Base-by-base conservation (phyloP, 1,139 yeast species). In the Scheffersomyces cryptocercus region DNA sequence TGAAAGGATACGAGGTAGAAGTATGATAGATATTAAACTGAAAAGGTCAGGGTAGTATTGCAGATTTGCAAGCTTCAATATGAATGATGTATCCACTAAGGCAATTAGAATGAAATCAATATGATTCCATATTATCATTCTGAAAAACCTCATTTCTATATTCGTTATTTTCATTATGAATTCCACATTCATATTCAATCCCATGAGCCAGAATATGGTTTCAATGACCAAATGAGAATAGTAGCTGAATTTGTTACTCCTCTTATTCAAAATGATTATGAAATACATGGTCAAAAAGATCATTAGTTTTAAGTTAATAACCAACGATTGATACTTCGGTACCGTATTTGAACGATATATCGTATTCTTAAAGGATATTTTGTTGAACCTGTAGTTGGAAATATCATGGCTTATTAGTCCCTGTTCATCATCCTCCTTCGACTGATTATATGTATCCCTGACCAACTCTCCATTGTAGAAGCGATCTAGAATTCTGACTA, bases 1-100 rank as follows among this genome's bases (percentile, higher is more conserved):
- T 3, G 82, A 72, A 34, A 82, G 69, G 40, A 79, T 67, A 31
- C 86, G 59, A 0, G 86, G 86, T 34, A 81, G 66, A 33, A 81
- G 60, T 28, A 81, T 64, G 31, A 81, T 79, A 0, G 85, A 80
- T 4, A 79, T 71, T 35, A 72, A 56, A 53, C 77, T 72, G 54
- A 73, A 72, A 9, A 64, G 53, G 51, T 69, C 73, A 28, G 39
- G 42, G 35, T 40, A 51, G 30, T 53, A 53, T 28, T 43, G 37
- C 5, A 46, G 50, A 11, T 48, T 32, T 11, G 42, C 39, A 39
- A 41, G 50, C 44, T 46, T 54, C 49, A 69, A 49, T 3, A 65
- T 37, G 29, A 70, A 59, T 6, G 70, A 63, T 5, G 63, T 36
- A 45, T 70, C 68, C 15, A 73, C 59, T 37, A 72, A 53, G 4